Base-by-base conservation (phyloP, 164 flowering plant species). In the Buxus sempervirens region DNA sequence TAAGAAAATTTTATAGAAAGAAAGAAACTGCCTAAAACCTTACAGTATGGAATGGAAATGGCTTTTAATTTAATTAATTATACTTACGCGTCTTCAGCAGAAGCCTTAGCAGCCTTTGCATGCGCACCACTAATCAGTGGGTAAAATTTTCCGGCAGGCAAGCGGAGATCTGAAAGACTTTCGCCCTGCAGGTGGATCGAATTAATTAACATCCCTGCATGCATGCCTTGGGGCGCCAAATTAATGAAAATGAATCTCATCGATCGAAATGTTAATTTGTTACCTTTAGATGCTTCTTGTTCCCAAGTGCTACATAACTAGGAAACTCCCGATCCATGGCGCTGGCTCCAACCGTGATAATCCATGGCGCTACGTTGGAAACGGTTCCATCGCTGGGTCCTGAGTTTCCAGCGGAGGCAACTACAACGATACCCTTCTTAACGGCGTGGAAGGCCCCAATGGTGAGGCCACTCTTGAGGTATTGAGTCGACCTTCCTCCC, bases 361-460 rank as follows among this genome's bases (percentile, higher is more conserved):
- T 67, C 96, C 96, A 90, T 0, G 96, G 93, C 0, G 90, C 74
- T 8, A 82, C 54, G 56, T 88, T 88, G 0, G 83, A 42, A 0
- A 85, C 87, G 0, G 87, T 62, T 0, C 75, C 77, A 2, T 66
- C 70, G 0, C 0, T 2, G 0, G 91, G 91, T 14, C 93, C 93
- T 0, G 70, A 60, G 25, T 88, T 90, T 0, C 96, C 96, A 23
- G 87, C 96, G 0, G 92, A 79, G 55, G 67, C 23, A 22, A 88
- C 88, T 5, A 87, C 91, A 16, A 64, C 58, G 28, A 90, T 78
- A 14, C 92, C 92, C 1, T 77, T 73, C 77, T 61, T 77, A 1
- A 78, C 77, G 4, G 96, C 96, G 64, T 88, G 93, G 75, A 90
- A 86, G 4, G 91, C 69, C 0, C 89, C 96, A 5, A 90, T 85